Evolutionary conservation across 2,329 filamentous ascomycete species (phyloP), one percentile per base, ranked within the genome.

Genomic region (Pleurostoma richardsiae): DNA sequence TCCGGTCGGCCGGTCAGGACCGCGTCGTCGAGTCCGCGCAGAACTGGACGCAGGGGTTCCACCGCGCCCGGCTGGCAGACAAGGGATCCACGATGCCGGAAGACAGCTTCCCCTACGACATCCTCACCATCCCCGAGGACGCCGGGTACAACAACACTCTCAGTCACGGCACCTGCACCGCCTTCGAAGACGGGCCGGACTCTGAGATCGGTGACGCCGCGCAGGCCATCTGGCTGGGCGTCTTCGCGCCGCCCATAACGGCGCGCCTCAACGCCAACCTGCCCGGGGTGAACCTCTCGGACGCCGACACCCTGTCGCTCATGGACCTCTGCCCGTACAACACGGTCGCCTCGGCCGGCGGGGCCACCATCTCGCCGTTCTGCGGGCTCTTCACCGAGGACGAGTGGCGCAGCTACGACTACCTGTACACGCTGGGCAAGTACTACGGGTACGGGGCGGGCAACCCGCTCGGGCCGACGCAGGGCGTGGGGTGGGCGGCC

Each of bases 291-390:
- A 81, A 86, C 50, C 63, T 96, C 39, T 79, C 77, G 3, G 60
- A 73, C 10, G 59, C 69, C 1, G 83, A 92, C 31, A 80, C 83
- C 1, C 71, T 90, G 47, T 79, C 77, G 48, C 62, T 96, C 31
- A 96, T 96, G 90, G 90, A 96, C 57, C 73, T 96, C 50, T 96
- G 91, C 59, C 85, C 91, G 0, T 96, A 90, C 67, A 78, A 86
- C 55, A 92, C 88, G 0, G 82, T 95, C n/a, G 82, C 85, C 6
- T 72, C 79, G 5, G 59, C 66, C 0, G 67, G 75, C 3, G 77
- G 30, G 6, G 47, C 70, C 4, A 73, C 66, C 19, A 62, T 85
- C 7, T 90, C 89, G 0, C 69, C 73, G 0, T 95, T 96, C 67
- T 96, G 91, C 65, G 61, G 63, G 10, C 72, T 96, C 29, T 96